Base-by-base conservation (phyloP, 2,329 filamentous ascomycete genomes). In the Raffaelea albimanens region DNA sequence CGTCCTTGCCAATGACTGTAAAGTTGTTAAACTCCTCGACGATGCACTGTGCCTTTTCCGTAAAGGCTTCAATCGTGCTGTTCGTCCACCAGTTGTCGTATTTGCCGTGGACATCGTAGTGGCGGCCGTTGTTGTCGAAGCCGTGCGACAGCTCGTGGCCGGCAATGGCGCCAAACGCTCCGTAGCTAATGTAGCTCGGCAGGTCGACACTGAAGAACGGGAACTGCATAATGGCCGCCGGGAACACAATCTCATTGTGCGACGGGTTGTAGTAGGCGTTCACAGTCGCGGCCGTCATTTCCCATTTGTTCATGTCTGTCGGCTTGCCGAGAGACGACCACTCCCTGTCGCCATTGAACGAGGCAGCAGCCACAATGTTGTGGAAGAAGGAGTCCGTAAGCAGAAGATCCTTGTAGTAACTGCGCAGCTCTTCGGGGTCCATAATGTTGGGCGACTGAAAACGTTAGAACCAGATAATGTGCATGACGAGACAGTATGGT, bases 91-190 rank as follows among this genome's bases (percentile, higher is more conserved):
- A 85, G 50, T 80, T 71, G 0, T 74, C 80, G 57, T 75, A 76
- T 56, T 80, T 82, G 20, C 80, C 82, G 39, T 73, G 76, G 53
- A 80, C 68, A 56, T 86, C 79, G 53, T 78, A 85, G 54, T 80
- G 73, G 18, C 79, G 71, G 9, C 82, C 82, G 0, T 71, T 76
- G 31, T 73, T 80, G 59, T 87, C 83, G 55, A 87, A 85, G 13
- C 78, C 82, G 53, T 87, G 83, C 3, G 78, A 81, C 8, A 87
- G 69, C 59, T 86, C 82, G 56, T 87, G 83, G 2, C 82, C 83
- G 9, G 76, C 77, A 2, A 85, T 73, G 1, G 77, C 72, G 0
- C 82, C 83, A 58, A 86, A 82, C 1, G 76, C 78, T n/a, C 82
- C 82, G 58, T 85, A 87, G 10, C 74, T 74, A 34, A 86, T 63